Conservation (phyloP, 345 rosid genomes). For the Syzygium jambos region DNA sequence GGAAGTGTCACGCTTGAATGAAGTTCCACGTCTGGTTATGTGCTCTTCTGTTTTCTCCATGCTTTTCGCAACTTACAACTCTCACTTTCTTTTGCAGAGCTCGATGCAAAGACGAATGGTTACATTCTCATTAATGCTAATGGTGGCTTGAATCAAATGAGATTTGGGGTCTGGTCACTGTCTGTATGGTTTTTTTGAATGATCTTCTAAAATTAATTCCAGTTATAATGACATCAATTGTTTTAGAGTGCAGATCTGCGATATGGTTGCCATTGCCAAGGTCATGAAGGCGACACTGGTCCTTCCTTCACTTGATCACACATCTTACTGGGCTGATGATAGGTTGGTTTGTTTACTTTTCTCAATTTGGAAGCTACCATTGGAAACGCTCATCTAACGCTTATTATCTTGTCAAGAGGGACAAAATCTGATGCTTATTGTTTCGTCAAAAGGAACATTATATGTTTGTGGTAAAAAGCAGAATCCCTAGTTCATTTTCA, state of each 20-base stretch:
- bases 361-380: not conserved
- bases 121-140: conserved; percentile 85
- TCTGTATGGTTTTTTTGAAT: conserved; percentile 7
- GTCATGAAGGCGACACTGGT: conserved; percentile 85
- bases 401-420: not conserved
- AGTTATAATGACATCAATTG: conserved; percentile 11
- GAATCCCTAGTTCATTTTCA: not conserved
- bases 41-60: not conserved
- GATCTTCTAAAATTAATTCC: not conserved
- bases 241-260: conserved; percentile 90
- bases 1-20: not conserved
- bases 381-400: not conserved
- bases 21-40: not conserved
- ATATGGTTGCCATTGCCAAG: conserved; percentile 93
- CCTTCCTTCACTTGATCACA: conserved; percentile 90
- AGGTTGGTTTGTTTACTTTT: conserved; percentile 29
- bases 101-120: conserved; percentile 65
- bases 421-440: not conserved
- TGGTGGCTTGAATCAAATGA: conserved; percentile 99
- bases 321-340: conserved; percentile 91
- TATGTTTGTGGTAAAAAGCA: not conserved
- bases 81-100: conserved; percentile 43
- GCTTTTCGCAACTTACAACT: not conserved
- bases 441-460: not conserved
- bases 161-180: conserved; percentile 95